These are phyloP conservation scores for Juglanconis oblonga DNA, from an alignment of 2,329 filamentous ascomycete genomes.

Conservation along the genomic window DNA sequence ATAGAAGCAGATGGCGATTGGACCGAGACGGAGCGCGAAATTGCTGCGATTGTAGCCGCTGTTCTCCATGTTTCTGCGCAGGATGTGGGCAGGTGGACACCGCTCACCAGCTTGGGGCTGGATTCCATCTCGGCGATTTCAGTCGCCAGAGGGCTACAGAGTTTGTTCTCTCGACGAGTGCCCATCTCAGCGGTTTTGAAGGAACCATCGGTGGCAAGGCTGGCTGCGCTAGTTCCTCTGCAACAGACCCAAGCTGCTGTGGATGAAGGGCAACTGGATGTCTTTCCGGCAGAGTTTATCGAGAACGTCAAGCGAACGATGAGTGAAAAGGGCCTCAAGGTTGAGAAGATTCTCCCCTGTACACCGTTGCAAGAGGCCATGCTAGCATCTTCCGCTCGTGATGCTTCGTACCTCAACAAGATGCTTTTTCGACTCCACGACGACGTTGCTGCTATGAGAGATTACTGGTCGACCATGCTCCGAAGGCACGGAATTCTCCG, in stretches of 20 bases:
- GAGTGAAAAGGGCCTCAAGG: conserved; percentile 26
- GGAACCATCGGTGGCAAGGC: conserved; percentile 61
- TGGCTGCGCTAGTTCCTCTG: conserved; percentile 40
- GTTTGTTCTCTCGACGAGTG: conserved; percentile 43
- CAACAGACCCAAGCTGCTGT: background rate
- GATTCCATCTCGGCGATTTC: conserved; percentile 81
- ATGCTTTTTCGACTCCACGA: conserved; percentile 60
- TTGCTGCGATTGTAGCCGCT: conserved; percentile 54
- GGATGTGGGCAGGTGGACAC: conserved; percentile 61
- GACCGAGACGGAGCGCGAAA: conserved; percentile 51
- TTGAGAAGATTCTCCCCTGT: conserved; percentile 69
- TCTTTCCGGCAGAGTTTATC: conserved; percentile 29
- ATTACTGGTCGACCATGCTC: conserved; percentile 62
- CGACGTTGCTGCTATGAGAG: conserved; percentile 46
- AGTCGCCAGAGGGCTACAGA: conserved; percentile 57
- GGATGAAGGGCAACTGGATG: background rate
- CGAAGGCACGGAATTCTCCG: conserved; percentile 72
- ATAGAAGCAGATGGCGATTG: conserved; percentile 39
- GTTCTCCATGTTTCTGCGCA: conserved; percentile 42
- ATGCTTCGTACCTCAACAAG: conserved; percentile 67
- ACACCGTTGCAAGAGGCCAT: conserved; percentile 87
- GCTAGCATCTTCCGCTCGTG: conserved; percentile 57
- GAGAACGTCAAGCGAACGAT: conserved; percentile 31
- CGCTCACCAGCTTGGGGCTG: conserved; percentile 74
- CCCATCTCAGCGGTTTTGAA: conserved; percentile 69